Percentiles rank a stretch among this genome's conserved stretches.
Conservation (phyloP, 129 eudicot species). For the Silybum marianum region DNA sequence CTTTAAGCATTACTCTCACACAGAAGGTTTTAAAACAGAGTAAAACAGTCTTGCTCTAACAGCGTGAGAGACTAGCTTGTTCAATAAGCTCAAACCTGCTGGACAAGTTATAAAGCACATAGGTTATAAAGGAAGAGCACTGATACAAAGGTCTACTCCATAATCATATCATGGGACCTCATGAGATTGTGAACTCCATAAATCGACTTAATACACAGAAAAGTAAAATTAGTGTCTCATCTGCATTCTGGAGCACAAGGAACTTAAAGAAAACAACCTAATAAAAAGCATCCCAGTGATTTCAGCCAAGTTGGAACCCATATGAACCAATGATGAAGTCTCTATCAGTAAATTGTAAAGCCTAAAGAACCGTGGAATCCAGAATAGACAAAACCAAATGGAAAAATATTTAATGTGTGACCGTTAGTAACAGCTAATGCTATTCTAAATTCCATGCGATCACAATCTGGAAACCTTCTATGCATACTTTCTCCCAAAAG, state of each 20-base stretch:
- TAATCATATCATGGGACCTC: background rate
- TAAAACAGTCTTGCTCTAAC: background rate
- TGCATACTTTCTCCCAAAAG: background rate
- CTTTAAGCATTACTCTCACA: background rate
- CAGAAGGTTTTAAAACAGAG: background rate
- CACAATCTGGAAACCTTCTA: background rate
- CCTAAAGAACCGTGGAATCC: background rate
- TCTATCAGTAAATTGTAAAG: background rate
- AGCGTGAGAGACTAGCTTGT: background rate
- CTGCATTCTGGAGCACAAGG: background rate
- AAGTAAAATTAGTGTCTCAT: background rate
- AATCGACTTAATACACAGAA: background rate
- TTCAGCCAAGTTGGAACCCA: background rate
- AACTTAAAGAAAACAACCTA: background rate
- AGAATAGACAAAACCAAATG: background rate
- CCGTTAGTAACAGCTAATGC: background rate
- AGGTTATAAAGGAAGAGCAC: background rate
- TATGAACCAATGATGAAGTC: background rate
- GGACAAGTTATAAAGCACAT: background rate
- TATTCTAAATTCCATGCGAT: background rate
- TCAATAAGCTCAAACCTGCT: background rate
- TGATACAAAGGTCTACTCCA: background rate
- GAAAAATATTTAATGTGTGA: background rate
- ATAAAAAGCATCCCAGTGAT: background rate
- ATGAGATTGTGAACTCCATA: background rate